phyloP scores from a whole-genome alignment of 2,329 filamentous ascomycete species.

The Verruconis gallopava region DNA sequence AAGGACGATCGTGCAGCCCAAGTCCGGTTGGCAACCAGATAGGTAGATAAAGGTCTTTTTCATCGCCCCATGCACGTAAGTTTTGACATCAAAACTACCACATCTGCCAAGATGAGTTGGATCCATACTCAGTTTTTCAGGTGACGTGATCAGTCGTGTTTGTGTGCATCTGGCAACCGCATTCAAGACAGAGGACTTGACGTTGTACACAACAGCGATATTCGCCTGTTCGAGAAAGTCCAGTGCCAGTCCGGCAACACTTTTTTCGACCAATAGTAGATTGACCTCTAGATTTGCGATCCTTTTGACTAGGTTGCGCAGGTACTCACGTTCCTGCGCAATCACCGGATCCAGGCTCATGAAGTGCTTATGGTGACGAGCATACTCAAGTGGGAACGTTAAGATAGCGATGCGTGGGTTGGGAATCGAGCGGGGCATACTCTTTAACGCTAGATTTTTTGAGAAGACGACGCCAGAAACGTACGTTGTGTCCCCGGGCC shows the following conservation, averaged over 20 bases:
- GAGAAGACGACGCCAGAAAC: slow-evolving; percentile 94
- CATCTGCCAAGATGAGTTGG: slow-evolving; percentile 66
- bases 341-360: slow-evolving; percentile 98
- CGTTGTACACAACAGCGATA: slow-evolving; percentile 90
- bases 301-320: slow-evolving; percentile 80
- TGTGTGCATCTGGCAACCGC: slow-evolving; percentile 87
- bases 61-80: slow-evolving; percentile 70
- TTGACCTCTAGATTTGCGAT: slow-evolving; percentile 79
- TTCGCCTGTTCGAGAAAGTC: slow-evolving; percentile 78
- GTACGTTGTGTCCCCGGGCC: slow-evolving; percentile 85
- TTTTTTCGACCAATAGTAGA: slow-evolving; percentile 80
- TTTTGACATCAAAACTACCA: slow-evolving; percentile 86
- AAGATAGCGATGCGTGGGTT: slow-evolving; percentile 84
- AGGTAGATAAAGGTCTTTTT: slow-evolving; percentile 96
- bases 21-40: slow-evolving; percentile 74
- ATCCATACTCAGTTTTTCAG: slow-evolving; percentile 78
- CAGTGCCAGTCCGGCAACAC: slow-evolving; percentile 81
- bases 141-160: slow-evolving; percentile 82
- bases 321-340: slow-evolving; percentile 86
- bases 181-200: slow-evolving; percentile 90
- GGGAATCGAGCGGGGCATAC: slow-evolving; percentile 77
- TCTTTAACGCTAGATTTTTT: slow-evolving; percentile 92
- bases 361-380: slow-evolving; percentile 83
- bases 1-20: slow-evolving; percentile 89
- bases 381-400: slow-evolving; percentile 91